Base-by-base conservation (phyloP, 2,329 filamentous ascomycete genomes). In the Curvularia hawaiiensis region DNA sequence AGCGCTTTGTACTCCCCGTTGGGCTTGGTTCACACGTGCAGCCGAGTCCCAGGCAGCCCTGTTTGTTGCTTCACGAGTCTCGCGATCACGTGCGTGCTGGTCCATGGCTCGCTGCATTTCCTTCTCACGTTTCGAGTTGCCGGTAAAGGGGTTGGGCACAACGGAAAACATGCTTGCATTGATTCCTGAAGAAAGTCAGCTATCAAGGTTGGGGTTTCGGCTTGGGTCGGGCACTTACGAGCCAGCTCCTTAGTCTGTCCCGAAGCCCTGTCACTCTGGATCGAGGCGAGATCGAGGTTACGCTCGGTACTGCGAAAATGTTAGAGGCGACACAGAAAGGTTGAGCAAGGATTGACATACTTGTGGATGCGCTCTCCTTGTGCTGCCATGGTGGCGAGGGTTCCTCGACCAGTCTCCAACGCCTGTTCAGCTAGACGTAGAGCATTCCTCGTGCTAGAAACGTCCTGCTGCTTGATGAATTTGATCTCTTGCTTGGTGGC, bases 131-230 rank as follows among this genome's bases (percentile, higher is more conserved):
- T 71, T 64, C 83, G 84, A 65, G 40, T 67, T 65, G 46, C 75
- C 86, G 0, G 90, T 95, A 73, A 97, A 81, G 5, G 79, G 79
- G 61, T 70, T 73, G 40, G 62, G 57, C 20, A 93, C 88, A 69
- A 93, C 85, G 5, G 91, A 90, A 71, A 97, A 97, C 92, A 97
- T 96, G 79, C 89, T 92, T 61, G 89, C 83, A 77, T 97, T 96
- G 49, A 96, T 81, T 1, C 86, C 66, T 69, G 52, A 8, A 3
- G 3, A 5, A 16, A 11, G 31, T 54, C 38, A 58, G 56, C 30
- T 12, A 5, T 28, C 1, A 5, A 14, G 10, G 7, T 28, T 2
- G 4, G 16, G 24, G 16, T 2, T 6, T 8, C 2, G 10, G 9
- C 16, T 5, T 44, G 16, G 6, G 14, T 11, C 16, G n/a, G 2